These are phyloP conservation scores for Schizosaccharomyces versatilis DNA, from an alignment of 1,139 yeast species.

Conservation along the genomic window DNA sequence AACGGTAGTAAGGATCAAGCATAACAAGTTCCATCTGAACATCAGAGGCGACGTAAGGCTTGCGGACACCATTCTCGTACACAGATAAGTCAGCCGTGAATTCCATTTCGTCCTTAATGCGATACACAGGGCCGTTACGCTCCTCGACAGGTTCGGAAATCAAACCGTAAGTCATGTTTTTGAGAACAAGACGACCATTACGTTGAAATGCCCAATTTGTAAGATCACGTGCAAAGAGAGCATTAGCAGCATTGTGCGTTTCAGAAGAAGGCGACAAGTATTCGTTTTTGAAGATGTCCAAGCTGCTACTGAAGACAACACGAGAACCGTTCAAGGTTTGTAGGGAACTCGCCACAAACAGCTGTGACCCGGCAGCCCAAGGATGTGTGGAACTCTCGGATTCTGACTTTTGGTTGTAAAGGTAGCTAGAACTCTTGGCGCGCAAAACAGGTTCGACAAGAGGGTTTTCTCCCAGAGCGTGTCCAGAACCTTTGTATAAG, in stretches of 20 bases:
- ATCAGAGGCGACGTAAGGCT: slow-evolving; percentile 36
- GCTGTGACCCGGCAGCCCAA: slow-evolving; percentile 76
- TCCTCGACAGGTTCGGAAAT: slow-evolving; percentile 42
- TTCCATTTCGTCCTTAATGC: slow-evolving; percentile 14
- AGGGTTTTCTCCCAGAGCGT: slow-evolving; percentile 37
- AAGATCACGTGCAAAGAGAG: slow-evolving; percentile 27
- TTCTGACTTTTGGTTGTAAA: slow-evolving; percentile 29
- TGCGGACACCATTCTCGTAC: slow-evolving; percentile 44
- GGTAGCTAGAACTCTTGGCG: slow-evolving; percentile 48
- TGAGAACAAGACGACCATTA: slow-evolving; percentile 38
- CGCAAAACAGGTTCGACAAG: slow-evolving; percentile 46
- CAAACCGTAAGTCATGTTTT: slow-evolving; percentile 25
- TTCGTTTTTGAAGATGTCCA: slow-evolving; percentile 26
- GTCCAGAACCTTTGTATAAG: slow-evolving; percentile 28
- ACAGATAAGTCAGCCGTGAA: slow-evolving; percentile 48
- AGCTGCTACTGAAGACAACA: slow-evolving; percentile 57
- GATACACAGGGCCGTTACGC: slow-evolving; percentile 17
- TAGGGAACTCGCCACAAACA: slow-evolving; percentile 52
- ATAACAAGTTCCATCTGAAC: slow-evolving; percentile 68
- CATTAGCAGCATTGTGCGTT: slow-evolving; percentile 15
- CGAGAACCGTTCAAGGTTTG: slow-evolving; percentile 71
- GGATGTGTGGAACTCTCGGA: slow-evolving; percentile 16
- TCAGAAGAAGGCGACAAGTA: slow-evolving; percentile 5
- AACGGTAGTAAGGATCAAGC: slow-evolving; percentile 87
- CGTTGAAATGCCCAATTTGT: slow-evolving; percentile 59